Percentiles rank a stretch among this genome's conserved stretches.
Conservation (phyloP, 2,329 filamentous ascomycete species). For the Sclerotiophoma versabilis region DNA sequence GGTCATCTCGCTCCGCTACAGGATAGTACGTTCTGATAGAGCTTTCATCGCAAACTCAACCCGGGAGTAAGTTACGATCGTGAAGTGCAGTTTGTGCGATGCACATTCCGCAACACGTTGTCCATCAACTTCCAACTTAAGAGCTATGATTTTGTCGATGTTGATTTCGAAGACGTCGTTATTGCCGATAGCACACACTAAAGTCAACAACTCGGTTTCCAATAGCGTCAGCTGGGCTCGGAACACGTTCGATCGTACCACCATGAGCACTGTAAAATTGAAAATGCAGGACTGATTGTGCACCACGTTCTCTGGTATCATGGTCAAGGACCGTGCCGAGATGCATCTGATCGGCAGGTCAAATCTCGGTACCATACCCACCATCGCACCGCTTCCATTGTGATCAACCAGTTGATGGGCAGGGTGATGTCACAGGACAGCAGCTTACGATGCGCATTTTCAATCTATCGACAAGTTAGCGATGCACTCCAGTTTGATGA, state of each 20-base stretch:
- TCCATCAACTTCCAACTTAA: neutral
- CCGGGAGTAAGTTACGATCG: neutral
- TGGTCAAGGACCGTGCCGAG: neutral
- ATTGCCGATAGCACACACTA: no score
- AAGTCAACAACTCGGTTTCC: no score
- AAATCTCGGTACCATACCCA: conserved; percentile 4
- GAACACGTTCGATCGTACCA: neutral
- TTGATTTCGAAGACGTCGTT: no score
- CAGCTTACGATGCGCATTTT: neutral
- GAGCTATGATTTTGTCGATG: no score
- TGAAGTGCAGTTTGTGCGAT: neutral
- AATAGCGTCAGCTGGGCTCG: no score
- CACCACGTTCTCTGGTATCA: neutral
- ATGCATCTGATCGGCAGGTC: conserved; percentile 1
- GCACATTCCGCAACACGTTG: neutral
- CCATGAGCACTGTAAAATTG: neutral
- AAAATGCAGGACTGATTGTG: neutral
- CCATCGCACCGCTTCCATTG: neutral
- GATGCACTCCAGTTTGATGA: neutral
- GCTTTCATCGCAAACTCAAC: neutral
- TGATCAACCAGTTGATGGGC: neutral
- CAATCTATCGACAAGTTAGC: neutral
- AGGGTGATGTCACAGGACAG: neutral
- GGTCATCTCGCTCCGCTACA: neutral
- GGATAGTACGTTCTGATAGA: neutral